Evolutionary conservation across 768 basidiomycete species (phyloP).

Genomic region (Flagelloscypha sp.): DNA sequence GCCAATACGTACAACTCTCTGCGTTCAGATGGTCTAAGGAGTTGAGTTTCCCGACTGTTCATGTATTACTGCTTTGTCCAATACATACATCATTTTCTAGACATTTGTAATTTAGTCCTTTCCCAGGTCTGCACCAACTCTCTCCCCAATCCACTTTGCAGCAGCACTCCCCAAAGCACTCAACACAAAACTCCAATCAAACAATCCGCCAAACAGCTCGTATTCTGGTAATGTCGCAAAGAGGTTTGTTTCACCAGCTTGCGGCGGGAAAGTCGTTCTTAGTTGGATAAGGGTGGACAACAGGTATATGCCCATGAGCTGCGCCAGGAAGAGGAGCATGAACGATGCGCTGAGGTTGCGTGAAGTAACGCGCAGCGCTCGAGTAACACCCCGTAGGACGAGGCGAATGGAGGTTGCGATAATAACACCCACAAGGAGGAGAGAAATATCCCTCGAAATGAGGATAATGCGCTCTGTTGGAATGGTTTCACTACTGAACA

Average conservation of each 20-base stretch:
- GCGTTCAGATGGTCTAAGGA: no score
- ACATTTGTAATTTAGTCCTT: no score
- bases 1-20: no score
- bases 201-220: conserved; percentile 41
- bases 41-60: no score
- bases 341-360: conserved; percentile 65
- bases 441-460: conserved; percentile 50
- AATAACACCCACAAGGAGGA: conserved; percentile 67
- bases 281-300: conserved; percentile 78
- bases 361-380: conserved; percentile 57
- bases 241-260: conserved; percentile 31
- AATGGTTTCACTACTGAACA: no score
- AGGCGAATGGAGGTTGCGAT: conserved; percentile 65
- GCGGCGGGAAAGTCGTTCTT: conserved; percentile 71
- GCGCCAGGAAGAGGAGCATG: conserved; percentile 69
- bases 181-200: conserved; percentile 42
- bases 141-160: conserved; percentile 49
- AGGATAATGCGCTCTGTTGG: conserved; percentile 30
- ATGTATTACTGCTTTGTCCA: no score
- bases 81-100: no score
- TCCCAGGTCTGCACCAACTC: no score
- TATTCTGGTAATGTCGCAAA: conserved; percentile 45
- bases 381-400: conserved; percentile 60
- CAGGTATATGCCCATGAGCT: conserved; percentile 83
- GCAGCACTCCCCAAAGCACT: conserved; percentile 34